Conservation (phyloP, 2,329 filamentous ascomycete genomes). For the Rutstroemia sp. region DNA sequence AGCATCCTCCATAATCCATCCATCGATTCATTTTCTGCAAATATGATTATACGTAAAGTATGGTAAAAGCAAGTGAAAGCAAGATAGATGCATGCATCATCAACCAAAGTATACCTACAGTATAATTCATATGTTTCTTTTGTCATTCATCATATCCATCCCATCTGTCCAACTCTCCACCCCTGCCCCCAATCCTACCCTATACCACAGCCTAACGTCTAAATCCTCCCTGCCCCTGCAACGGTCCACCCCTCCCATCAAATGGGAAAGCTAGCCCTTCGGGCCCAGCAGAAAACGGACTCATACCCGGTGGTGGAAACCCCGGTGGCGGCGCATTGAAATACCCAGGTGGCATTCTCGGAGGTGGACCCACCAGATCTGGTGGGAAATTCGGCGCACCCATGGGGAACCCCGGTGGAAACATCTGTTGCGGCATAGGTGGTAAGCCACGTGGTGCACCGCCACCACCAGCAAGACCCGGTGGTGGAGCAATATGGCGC, state of each 20-base stretch:
- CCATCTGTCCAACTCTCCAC: slow-evolving; percentile 6
- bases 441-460: slow-evolving; percentile 33
- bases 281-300: slow-evolving; percentile 45
- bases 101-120: too few species aligned
- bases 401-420: slow-evolving; percentile 53
- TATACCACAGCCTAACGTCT: slow-evolving; percentile 28
- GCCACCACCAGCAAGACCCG: slow-evolving; percentile 43
- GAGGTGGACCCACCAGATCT: slow-evolving; percentile 36
- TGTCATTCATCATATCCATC: slow-evolving; percentile 7
- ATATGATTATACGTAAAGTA: too few species aligned
- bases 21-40: neutral
- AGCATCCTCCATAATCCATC: neutral
- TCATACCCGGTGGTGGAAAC: slow-evolving; percentile 49
- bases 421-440: slow-evolving; percentile 47
- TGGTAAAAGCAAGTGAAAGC: too few species aligned
- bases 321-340: slow-evolving; percentile 41
- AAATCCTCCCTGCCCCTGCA: slow-evolving; percentile 43
- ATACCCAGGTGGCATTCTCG: slow-evolving; percentile 39
- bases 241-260: slow-evolving; percentile 42
- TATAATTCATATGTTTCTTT: too few species aligned
- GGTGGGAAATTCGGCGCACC: slow-evolving; percentile 45
- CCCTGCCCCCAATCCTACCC: slow-evolving; percentile 1
- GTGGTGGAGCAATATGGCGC: slow-evolving; percentile 48
- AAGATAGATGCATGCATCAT: too few species aligned
- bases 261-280: slow-evolving; percentile 47